phyloP scores from a whole-genome alignment of 2,329 filamentous ascomycete genomes.

The Torrubiella hemipterigena region DNA sequence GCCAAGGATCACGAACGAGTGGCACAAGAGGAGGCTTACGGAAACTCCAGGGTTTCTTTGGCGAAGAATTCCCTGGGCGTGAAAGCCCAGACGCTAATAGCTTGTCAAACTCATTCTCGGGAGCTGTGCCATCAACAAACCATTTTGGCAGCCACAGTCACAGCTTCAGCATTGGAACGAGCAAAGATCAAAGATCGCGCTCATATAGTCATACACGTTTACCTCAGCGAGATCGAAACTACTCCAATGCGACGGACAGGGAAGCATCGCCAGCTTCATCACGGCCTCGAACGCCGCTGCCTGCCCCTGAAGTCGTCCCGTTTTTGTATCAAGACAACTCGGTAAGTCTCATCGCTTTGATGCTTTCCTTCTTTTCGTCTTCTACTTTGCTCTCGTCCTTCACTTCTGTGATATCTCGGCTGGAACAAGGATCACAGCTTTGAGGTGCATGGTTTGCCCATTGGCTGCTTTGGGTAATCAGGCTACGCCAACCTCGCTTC shows the following conservation, averaged over 20 bases:
- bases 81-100: conserved; percentile 68
- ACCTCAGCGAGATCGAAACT: conserved; percentile 60
- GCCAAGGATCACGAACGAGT: conserved; percentile 67
- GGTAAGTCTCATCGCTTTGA: conserved; percentile 35
- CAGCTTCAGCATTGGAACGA: too few relatives aligned
- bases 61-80: conserved; percentile 68
- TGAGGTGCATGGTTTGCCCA: conserved; percentile 4
- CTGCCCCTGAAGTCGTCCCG: conserved; percentile 89
- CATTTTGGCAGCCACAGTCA: background rate
- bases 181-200: conserved; percentile 50
- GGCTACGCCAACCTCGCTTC: too few relatives aligned
- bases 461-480: too few relatives aligned
- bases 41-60: conserved; percentile 84
- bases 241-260: conserved; percentile 63
- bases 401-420: too few relatives aligned
- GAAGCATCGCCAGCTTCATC: conserved; percentile 66
- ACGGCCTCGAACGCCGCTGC: conserved; percentile 72
- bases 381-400: conserved; percentile 3
- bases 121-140: too few relatives aligned
- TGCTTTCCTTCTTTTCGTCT: conserved; percentile 12
- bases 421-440: too few relatives aligned
- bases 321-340: conserved; percentile 77
- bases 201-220: conserved; percentile 48
- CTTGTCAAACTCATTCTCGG: conserved; percentile 34
- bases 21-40: conserved; percentile 61